A percentile compares a stretch with the other conserved stretches of the same genome.
Evolutionary conservation across 805 yeast genomes (phyloP).

Genomic region (Yamadazyma takamatsuzukensis): DNA sequence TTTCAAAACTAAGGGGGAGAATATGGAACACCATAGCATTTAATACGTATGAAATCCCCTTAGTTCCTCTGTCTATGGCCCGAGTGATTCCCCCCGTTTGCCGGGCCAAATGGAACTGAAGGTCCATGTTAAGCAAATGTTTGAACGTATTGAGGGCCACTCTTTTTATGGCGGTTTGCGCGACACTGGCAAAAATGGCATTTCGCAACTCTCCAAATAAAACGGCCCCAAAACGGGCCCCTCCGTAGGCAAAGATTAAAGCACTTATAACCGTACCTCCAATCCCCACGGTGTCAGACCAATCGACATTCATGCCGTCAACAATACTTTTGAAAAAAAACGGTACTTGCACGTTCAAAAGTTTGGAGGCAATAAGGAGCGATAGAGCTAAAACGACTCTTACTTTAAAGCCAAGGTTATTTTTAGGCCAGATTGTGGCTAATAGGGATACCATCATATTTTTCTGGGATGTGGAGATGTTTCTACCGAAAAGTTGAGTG

Average conservation of each 20-base stretch:
- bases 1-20: constrained; percentile 88
- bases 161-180: constrained; percentile 86
- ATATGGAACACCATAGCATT: constrained; percentile 98
- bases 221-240: constrained; percentile 91
- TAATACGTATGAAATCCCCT: constrained; percentile 90
- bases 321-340: constrained; percentile 83
- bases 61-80: constrained; percentile 96
- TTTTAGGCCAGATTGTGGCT: constrained; percentile 78
- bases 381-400: constrained; percentile 76
- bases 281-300: constrained; percentile 62
- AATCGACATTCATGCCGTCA: constrained; percentile 90
- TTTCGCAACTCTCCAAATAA: constrained; percentile 91
- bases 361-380: constrained; percentile 73
- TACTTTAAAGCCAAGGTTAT: constrained; percentile 58
- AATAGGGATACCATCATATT: constrained; percentile 62
- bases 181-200: constrained; percentile 93
- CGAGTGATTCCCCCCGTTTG: constrained; percentile 96
- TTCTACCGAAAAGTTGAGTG: constrained; percentile 21
- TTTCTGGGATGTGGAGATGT: constrained; percentile 39
- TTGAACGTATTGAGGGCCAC: constrained; percentile 86
- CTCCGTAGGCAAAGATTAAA: constrained; percentile 81
- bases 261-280: constrained; percentile 63
- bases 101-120: constrained; percentile 82
- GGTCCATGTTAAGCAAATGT: constrained; percentile 79
- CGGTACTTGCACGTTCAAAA: constrained; percentile 93